Evolutionary conservation across 345 rosid species (phyloP), one percentile per base, ranked within the genome.

Genomic region (Sisymbrium irio): DNA sequence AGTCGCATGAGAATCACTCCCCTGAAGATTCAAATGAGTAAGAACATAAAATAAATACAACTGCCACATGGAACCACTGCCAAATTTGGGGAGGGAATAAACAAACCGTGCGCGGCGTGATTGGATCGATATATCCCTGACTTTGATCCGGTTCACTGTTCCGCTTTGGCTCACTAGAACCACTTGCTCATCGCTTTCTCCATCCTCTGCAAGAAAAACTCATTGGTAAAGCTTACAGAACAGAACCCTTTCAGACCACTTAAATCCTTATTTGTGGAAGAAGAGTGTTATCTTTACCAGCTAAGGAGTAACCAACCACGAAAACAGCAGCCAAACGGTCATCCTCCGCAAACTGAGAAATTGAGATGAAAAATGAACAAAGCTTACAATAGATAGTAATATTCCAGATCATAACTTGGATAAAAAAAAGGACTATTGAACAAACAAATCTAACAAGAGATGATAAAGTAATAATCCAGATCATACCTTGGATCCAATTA

Each of bases 131-230:
- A 92, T 88, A 77, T 92, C 97, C 61, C 86, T 83, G 68, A 92
- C 99, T 84, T 95, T 95, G 69, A 95, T 86, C 77, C 97, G 82
- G 74, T 89, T 95, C 12, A 87, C 87, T 27, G 89, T 88, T 58
- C 99, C 97, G 41, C 93, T 94, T 72, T 94, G 99, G 84, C 97
- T 94, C 49, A 94, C 96, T 14, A 92, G 76, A 78, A 95, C 96
- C 22, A 95, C 92, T 79, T 95, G 97, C 70, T 95, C 99, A 51
- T 92, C 93, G 40, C 93, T 88, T 77, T 95, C 97, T 25, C 97
- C 97, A 77, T 92, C 92, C 64, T 89, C 96, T 89, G 81, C 51
- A 57, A 56, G 40, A 45, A 62, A 46, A 22, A 27, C 3, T 1
- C 51, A 36, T 60, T 51, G 9, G 56, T 60, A 6, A 27, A 41